Percentiles rank a stretch among this genome's conserved stretches.
Conservation (phyloP, 805 yeast species). For the Candida loeiensis region DNA sequence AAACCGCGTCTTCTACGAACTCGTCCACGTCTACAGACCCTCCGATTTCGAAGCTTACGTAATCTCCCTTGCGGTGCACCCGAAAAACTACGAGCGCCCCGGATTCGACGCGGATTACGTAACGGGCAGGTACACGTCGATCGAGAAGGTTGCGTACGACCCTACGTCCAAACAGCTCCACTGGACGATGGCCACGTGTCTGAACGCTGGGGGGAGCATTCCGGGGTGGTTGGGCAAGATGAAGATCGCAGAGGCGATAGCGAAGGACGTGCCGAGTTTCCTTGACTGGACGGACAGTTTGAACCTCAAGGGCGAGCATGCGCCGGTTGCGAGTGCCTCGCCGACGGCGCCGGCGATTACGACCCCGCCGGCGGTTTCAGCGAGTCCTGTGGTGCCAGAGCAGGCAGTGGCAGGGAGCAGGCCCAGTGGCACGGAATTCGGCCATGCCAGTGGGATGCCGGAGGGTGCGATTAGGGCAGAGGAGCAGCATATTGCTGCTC, state of each 20-base stretch:
- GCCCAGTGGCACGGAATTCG: background rate
- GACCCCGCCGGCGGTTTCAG: constrained; percentile 4
- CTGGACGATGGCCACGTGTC: constrained; percentile 41
- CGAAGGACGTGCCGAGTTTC: constrained; percentile 40
- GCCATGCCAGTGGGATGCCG: constrained; percentile 1
- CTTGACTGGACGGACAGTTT: constrained; percentile 24
- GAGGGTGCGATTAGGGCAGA: background rate
- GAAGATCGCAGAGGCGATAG: constrained; percentile 31
- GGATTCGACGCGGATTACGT: constrained; percentile 19
- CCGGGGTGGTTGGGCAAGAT: constrained; percentile 34
- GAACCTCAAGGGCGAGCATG: constrained; percentile 4
- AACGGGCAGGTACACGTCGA: constrained; percentile 33
- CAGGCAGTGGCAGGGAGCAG: background rate
- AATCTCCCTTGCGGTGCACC: constrained; percentile 32
- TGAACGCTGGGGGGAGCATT: constrained; percentile 38
- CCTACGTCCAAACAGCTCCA: constrained; percentile 17
- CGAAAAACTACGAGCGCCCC: constrained; percentile 18
- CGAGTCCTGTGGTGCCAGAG: background rate
- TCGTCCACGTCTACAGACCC: constrained; percentile 25
- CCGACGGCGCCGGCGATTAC: constrained; percentile 4
- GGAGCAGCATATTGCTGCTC: background rate
- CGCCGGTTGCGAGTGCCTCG: constrained; percentile 7
- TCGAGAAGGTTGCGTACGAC: constrained; percentile 28
- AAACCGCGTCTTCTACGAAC: constrained; percentile 34
- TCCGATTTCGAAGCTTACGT: constrained; percentile 24